phyloP scores from a whole-genome alignment of 148 eudicot species.

The Pouteria glomerata region DNA sequence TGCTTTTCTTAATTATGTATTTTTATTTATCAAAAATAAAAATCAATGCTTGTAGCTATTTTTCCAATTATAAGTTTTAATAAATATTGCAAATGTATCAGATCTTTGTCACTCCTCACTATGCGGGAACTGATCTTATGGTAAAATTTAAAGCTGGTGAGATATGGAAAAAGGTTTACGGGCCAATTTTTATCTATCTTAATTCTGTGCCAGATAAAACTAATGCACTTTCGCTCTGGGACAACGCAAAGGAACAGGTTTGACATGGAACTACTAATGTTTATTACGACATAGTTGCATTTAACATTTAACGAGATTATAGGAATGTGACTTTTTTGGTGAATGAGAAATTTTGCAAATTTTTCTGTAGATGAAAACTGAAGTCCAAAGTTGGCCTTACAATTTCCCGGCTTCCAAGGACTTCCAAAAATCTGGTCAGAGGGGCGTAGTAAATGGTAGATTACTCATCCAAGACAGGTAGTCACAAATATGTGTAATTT shows the following conservation, averaged over 20 bases:
- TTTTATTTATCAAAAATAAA: neutral
- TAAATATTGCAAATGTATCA: slow-evolving; percentile 9
- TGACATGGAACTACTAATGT: neutral
- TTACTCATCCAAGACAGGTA: slow-evolving; percentile 63
- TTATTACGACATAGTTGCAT: neutral
- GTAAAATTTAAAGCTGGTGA: slow-evolving; percentile 48
- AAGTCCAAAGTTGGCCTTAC: slow-evolving; percentile 67
- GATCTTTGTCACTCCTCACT: slow-evolving; percentile 62
- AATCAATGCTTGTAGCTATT: neutral
- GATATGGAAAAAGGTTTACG: slow-evolving; percentile 65
- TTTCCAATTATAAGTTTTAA: neutral
- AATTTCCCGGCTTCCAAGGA: slow-evolving; percentile 57
- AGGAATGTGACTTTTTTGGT: neutral
- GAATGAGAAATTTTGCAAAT: neutral
- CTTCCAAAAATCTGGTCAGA: slow-evolving; percentile 39
- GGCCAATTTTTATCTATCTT: slow-evolving; percentile 58
- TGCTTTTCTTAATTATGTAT: too few relatives aligned
- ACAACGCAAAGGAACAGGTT: slow-evolving; percentile 29
- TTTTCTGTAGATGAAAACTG: slow-evolving; percentile 36
- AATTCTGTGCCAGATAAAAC: slow-evolving; percentile 33
- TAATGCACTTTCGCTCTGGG: slow-evolving; percentile 42
- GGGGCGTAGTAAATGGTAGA: slow-evolving; percentile 50
- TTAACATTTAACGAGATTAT: neutral
- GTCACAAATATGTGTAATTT: neutral
- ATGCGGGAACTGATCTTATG: slow-evolving; percentile 53